Percentiles rank a stretch among this genome's conserved stretches.
phyloP scores from a whole-genome alignment of 352 stramenopile species.

The Pythium sp. region DNA sequence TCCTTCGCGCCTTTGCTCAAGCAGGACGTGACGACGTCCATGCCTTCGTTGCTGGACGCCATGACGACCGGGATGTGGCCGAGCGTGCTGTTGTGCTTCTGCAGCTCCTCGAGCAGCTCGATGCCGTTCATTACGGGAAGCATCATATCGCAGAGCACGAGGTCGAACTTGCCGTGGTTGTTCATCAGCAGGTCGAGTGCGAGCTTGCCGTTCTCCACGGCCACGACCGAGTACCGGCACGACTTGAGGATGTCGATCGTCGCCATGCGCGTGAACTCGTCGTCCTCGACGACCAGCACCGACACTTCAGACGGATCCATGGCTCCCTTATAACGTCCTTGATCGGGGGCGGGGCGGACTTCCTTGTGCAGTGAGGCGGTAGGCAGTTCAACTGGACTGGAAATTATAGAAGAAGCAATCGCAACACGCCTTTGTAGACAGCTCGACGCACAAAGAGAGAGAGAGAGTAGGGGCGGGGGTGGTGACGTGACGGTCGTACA shows the following conservation, averaged over 20 bases:
- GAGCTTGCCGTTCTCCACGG: slow-evolving; percentile 80
- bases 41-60: slow-evolving; percentile 89
- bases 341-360: not conserved
- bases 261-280: slow-evolving; percentile 88
- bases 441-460: too few relatives aligned
- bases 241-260: slow-evolving; percentile 89
- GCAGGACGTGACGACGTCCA: slow-evolving; percentile 88
- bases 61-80: slow-evolving; percentile 89
- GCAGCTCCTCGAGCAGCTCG: slow-evolving; percentile 81
- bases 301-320: slow-evolving; percentile 89
- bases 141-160: slow-evolving; percentile 90
- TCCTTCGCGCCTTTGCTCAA: slow-evolving; percentile 88
- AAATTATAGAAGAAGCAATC: not conserved
- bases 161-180: slow-evolving; percentile 77
- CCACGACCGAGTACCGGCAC: slow-evolving; percentile 79
- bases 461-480: too few relatives aligned
- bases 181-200: slow-evolving; percentile 69
- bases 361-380: too few relatives aligned
- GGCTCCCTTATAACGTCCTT: not conserved
- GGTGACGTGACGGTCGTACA: not conserved
- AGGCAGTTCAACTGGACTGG: too few relatives aligned
- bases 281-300: slow-evolving; percentile 87
- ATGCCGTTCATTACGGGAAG: slow-evolving; percentile 88
- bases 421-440: not conserved
- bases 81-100: slow-evolving; percentile 60